A percentile compares a stretch with the other conserved stretches of the same genome.
Evolutionary conservation across 2,329 filamentous ascomycete genomes (phyloP).

Genomic region (Fusarium begoniae): DNA sequence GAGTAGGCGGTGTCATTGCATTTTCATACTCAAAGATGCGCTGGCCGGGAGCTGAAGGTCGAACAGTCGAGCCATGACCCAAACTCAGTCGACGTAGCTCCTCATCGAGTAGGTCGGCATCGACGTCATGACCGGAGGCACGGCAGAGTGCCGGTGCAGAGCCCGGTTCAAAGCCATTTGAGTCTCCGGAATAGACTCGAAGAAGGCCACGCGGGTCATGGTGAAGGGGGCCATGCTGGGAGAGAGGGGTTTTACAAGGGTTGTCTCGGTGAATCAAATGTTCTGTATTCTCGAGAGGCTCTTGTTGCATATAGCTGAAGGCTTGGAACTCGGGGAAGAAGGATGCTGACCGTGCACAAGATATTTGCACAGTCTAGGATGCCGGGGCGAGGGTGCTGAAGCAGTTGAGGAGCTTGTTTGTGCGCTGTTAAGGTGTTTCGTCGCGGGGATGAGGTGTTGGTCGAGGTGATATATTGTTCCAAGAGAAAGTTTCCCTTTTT

Average conservation of each 20-base stretch:
- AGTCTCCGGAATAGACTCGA: constrained; percentile 46
- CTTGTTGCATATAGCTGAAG: constrained; percentile 72
- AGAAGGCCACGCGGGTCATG: constrained; percentile 53
- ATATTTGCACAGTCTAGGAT: constrained; percentile 60
- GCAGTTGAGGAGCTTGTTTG: constrained; percentile 1
- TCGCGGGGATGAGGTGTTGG: constrained; percentile 21
- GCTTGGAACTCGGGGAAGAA: constrained; percentile 45
- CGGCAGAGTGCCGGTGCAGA: constrained; percentile 44
- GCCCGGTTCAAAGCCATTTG: constrained; percentile 50
- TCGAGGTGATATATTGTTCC: constrained; percentile 29
- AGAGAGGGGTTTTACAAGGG: constrained; percentile 46
- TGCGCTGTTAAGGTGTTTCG: constrained; percentile 28
- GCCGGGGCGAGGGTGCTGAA: constrained; percentile 10
- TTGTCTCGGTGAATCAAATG: constrained; percentile 51
- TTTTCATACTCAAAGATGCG: constrained; percentile 70
- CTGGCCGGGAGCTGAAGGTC: constrained; percentile 55
- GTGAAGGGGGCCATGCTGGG: constrained; percentile 67
- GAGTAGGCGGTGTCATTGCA: constrained; percentile 59
- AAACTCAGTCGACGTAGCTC: constrained; percentile 63
- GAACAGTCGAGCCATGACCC: constrained; percentile 41
- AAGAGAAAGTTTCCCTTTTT: constrained; percentile 34
- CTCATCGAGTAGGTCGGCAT: constrained; percentile 58
- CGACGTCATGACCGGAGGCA: constrained; percentile 47
- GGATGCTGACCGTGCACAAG: constrained; percentile 60
- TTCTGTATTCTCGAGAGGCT: constrained; percentile 59